Percentiles rank a stretch among this genome's conserved stretches.
Conservation (phyloP, 306 rosid species). For the Ceratonia siliqua region DNA sequence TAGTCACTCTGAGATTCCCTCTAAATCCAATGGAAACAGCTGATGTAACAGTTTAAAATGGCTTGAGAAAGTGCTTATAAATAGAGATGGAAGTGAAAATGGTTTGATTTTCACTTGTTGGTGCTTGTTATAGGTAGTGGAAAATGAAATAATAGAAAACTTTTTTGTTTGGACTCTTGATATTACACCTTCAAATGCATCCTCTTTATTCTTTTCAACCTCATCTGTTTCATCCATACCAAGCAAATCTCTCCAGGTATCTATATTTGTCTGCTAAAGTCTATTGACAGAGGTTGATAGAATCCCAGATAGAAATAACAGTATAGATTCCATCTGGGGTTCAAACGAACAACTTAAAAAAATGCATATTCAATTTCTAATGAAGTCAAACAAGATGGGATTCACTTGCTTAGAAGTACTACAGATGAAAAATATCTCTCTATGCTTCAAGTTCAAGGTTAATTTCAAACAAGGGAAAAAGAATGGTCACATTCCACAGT, state of each 20-base stretch:
- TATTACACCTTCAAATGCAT: slow-evolving; percentile 18
- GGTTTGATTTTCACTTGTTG: slow-evolving; percentile 31
- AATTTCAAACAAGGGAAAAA: neutral
- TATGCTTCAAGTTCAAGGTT: neutral
- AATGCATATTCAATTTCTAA: neutral
- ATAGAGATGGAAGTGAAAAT: slow-evolving; percentile 21
- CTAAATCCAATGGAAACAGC: too few relatives aligned
- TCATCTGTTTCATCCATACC: slow-evolving; percentile 30
- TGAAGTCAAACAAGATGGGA: neutral
- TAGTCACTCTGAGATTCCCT: neutral
- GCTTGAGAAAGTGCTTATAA: neutral
- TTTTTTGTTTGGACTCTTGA: slow-evolving; percentile 33
- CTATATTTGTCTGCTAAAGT: slow-evolving; percentile 3
- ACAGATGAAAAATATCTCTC: neutral
- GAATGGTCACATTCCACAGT: neutral
- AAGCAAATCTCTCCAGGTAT: neutral
- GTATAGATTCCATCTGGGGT: neutral
- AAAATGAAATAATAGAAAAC: slow-evolving; percentile 29
- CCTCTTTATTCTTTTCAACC: slow-evolving; percentile 16
- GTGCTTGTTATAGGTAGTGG: slow-evolving; percentile 27
- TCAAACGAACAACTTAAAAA: neutral
- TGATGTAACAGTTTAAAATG: neutral
- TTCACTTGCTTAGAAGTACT: neutral
- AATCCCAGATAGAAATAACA: neutral
- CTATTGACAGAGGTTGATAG: neutral